A percentile compares a stretch with the other conserved stretches of the same genome.
Conservation (phyloP, 2,329 filamentous ascomycete genomes). For the Pseudogymnoascus sp. region DNA sequence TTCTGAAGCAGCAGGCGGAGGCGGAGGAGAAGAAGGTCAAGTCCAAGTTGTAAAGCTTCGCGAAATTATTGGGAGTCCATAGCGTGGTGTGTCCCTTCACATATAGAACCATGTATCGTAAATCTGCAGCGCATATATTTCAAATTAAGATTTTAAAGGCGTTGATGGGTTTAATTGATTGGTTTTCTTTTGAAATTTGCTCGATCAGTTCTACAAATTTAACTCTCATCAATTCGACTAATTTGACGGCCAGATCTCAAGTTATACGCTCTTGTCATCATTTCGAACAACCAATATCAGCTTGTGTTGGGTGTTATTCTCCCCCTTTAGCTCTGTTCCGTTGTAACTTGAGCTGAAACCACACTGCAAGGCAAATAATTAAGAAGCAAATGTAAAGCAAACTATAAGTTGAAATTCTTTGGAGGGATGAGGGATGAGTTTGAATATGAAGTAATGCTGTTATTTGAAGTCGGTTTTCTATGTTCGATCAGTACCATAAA, state of each 20-base stretch:
- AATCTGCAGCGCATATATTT: background rate
- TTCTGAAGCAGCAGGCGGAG: constrained; percentile 36
- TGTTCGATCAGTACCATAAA: background rate
- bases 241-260: background rate
- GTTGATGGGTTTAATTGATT: background rate
- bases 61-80: background rate
- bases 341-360: background rate
- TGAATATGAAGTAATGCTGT: background rate
- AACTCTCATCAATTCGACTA: background rate
- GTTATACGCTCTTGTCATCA: background rate
- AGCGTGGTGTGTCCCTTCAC: background rate
- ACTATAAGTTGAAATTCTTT: background rate
- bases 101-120: background rate
- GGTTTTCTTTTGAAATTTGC: background rate
- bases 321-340: background rate
- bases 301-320: background rate
- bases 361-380: background rate
- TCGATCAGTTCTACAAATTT: background rate
- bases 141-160: background rate
- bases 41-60: constrained; percentile 27
- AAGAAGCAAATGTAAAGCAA: background rate
- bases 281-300: background rate
- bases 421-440: too few relatives aligned
- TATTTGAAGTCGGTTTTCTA: background rate
- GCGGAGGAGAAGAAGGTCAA: constrained; percentile 26